Evolutionary conservation across 2,329 filamentous ascomycete genomes (phyloP).

Genomic region (Stenocarpella maydis): DNA sequence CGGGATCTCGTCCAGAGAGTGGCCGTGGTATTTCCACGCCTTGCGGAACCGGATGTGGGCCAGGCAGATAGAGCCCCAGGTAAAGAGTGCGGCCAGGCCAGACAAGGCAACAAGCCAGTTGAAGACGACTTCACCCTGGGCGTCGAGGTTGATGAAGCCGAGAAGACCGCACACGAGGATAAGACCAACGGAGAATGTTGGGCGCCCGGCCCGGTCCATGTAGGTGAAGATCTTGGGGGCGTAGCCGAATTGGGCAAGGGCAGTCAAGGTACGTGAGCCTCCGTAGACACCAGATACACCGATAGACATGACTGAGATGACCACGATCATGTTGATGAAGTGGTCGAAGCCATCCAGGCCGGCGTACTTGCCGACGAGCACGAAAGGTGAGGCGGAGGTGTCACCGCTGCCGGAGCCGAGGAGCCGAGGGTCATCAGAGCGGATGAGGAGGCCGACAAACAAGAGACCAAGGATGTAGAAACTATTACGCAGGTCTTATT

Average conservation of each 20-base stretch:
- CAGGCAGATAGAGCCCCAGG: slow-evolving; percentile 75
- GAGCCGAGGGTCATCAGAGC: slow-evolving; percentile 55
- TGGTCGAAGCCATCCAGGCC: slow-evolving; percentile 59
- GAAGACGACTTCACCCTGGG: slow-evolving; percentile 61
- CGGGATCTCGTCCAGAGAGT: slow-evolving; percentile 71
- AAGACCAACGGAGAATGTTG: slow-evolving; percentile 57
- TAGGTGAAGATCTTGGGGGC: slow-evolving; percentile 62
- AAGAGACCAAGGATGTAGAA: slow-evolving; percentile 64
- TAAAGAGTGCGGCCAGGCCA: slow-evolving; percentile 70
- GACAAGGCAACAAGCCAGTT: slow-evolving; percentile 74
- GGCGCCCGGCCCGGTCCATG: slow-evolving; percentile 65
- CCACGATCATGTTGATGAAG: slow-evolving; percentile 67
- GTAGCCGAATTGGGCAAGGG: slow-evolving; percentile 66
- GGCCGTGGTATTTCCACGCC: slow-evolving; percentile 70
- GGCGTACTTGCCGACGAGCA: slow-evolving; percentile 64
- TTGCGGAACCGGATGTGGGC: slow-evolving; percentile 74
- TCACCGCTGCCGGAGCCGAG: slow-evolving; percentile 55
- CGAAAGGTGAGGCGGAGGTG: slow-evolving; percentile 61
- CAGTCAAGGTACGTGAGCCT: slow-evolving; percentile 65
- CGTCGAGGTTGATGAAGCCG: slow-evolving; percentile 56
- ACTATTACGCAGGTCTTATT: not conserved
- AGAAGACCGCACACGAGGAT: slow-evolving; percentile 60
- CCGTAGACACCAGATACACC: slow-evolving; percentile 68
- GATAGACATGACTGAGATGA: slow-evolving; percentile 66
- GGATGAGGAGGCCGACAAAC: slow-evolving; percentile 60